Base-by-base conservation (phyloP, 2,329 filamentous ascomycete species). In the Hansfordia pulvinata region DNA sequence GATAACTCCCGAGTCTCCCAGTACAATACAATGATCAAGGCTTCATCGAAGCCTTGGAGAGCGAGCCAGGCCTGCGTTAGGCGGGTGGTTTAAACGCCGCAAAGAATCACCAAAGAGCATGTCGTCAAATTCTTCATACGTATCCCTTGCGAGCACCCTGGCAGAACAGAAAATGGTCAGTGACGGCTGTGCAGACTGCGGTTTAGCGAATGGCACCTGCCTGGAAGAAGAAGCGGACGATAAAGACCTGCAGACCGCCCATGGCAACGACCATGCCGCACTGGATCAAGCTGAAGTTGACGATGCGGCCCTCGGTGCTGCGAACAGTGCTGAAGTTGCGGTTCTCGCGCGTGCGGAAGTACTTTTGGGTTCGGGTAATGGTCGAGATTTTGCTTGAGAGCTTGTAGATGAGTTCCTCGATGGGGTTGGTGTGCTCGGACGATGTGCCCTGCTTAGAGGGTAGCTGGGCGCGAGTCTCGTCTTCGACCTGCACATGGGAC, bases 181-280 rank as follows among this genome's bases (percentile, higher is more conserved):
- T 33, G 29, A 30, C 46, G 29, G 43, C 33, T 23, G 14, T 17
- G 25, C 23, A 15, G 20, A 22, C 10, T 21, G 25, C 10, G 19
- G 24, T 13, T n/a, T 22, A 24, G 12, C 18, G 13, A 13, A 27
- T 17, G 21, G 9, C 10, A 35, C 55, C 26, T 58, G 69, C 85
- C 65, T 94, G 88, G 72, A 98, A 98, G 63, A 98, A 98, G 76
- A 96, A 96, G 39, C 84, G 66, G 43, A 98, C 90, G 42, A 98
- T 76, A 54, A 96, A 94, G 26, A 98, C 90, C 62, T 98, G 92
- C 49, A 98, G 58, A 24, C 74, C 86, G 23, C 88, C 90, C 92
- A 98, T 98, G 33, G 76, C 80, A 36, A 94, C 64, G 62, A 98
- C 92, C 62, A 98, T 75, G 35, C 71, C 67, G 38, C 82, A 80